Percentiles rank a stretch among this genome's conserved stretches.
phyloP scores from a whole-genome alignment of 495 filamentous ascomycete species.

The Cryomyces antarcticus region DNA sequence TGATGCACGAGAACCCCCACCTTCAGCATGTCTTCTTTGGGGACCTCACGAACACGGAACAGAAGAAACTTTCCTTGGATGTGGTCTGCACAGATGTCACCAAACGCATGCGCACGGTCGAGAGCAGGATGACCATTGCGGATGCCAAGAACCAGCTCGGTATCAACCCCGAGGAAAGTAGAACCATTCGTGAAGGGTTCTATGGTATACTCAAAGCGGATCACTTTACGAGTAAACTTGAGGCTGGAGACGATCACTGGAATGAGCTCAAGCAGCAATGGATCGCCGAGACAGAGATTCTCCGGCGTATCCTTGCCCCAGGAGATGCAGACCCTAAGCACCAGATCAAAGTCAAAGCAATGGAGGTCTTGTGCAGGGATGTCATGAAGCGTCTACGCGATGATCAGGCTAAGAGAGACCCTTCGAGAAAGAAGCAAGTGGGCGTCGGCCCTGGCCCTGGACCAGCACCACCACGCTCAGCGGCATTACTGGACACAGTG shows the following conservation, averaged over 20 bases:
- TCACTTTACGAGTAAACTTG: slow-evolving; percentile 52
- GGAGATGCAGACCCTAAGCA: slow-evolving; percentile 34
- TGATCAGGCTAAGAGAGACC: slow-evolving; percentile 40
- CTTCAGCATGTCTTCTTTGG: slow-evolving; percentile 43
- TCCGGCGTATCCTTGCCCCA: slow-evolving; percentile 35
- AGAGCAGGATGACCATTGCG: slow-evolving; percentile 42
- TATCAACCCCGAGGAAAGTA: slow-evolving; percentile 50
- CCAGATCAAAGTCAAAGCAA: slow-evolving; percentile 36
- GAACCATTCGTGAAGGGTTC: slow-evolving; percentile 43
- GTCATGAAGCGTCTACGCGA: slow-evolving; percentile 55
- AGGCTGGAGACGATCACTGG: slow-evolving; percentile 54
- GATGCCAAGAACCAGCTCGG: slow-evolving; percentile 55
- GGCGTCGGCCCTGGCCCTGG: slow-evolving; percentile 16
- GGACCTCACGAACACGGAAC: slow-evolving; percentile 30
- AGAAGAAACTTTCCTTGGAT: slow-evolving; percentile 43
- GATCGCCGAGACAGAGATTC: slow-evolving; percentile 35
- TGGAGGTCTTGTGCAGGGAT: slow-evolving; percentile 52
- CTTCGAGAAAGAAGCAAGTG: slow-evolving; percentile 26
- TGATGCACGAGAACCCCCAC: slow-evolving; percentile 43
- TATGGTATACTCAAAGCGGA: slow-evolving; percentile 45
- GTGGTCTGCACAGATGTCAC: slow-evolving; percentile 66
- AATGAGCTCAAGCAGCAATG: slow-evolving; percentile 46
- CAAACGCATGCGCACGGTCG: slow-evolving; percentile 48
- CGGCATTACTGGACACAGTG: neutral
- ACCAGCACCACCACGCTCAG: neutral